Evolutionary conservation across 176 grass and related monocot genomes (phyloP), one percentile per base, ranked within the genome.

Genomic region (Typha latifolia): DNA sequence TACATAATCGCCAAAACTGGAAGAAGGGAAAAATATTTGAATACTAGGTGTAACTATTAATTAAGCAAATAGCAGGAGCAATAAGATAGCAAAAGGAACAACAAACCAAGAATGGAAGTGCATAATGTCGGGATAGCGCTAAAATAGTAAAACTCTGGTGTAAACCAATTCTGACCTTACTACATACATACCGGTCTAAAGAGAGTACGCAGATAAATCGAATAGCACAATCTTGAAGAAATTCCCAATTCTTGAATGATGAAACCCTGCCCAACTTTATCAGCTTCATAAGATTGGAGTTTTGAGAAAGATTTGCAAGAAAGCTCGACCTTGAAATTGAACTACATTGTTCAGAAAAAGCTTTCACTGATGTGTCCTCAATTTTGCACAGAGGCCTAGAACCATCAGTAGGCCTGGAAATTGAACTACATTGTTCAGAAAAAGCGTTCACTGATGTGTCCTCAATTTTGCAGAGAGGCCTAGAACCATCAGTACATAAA

Each of bases 1-100:
- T 74, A 99, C 94, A 83, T 99, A 99, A 75, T 99, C 94, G 62
- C 89, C 94, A 87, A 99, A 99, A 63, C 94, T 99, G 50, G 56
- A 47, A 9, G 37, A 6, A 78, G 50, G 15, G 4, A 75, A 66
- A 43, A 56, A 67, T 32, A 49, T 31, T 27, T 31, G 20, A 63
- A 51, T 14, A 64, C 16, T 22, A 19, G 53, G 7, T 2, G 20
- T 6, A 56, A 59, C 53, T 9, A 59, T 22, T 59, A n/a, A 55
- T 55, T 16, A 55, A 55, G 51, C 51, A 82, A 4, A 49, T 69
- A 75, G 64, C n/a, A 53, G 49, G 18, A 22, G 69, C 31, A 63
- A 18, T 49, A 62, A 53, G 68, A 63, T 7, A 71, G 18, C 8
- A 49, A 29, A 57, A 78, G 20, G 69, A 66, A 56, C 4, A 49